Evolutionary conservation across 129 eudicot species (phyloP), one percentile per base, ranked within the genome.

Genomic region (Artemisia tridentata): DNA sequence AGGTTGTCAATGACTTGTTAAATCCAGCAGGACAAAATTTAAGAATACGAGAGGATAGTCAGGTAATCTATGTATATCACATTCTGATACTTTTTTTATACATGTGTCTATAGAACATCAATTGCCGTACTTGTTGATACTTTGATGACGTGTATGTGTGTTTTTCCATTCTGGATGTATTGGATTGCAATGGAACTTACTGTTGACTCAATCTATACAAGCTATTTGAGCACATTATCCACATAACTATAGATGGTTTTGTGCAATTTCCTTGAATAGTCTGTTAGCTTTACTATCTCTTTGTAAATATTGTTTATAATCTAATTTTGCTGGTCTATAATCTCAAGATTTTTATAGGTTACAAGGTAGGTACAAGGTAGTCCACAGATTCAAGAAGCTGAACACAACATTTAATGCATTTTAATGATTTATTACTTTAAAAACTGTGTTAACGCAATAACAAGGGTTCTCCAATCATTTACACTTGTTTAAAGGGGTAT

Each of bases 1-100:
- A 93, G 99, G 99, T 93, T 80, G 97, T 93, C 66, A 93, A 93
- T 69, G 99, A 93, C 75, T 86, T 90, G 78, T 79, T 93, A 76
- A 90, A 93, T 75, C 99, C 99, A 76, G 96, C 99, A 45, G 99
- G 99, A 65, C 97, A 93, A 75, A 90, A 93, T 78, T 61, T 93
- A 79, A 83, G 96, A 79, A 85, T 93, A 62, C 82, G 97, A 83
- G 97, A 93, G 82, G 99, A 93, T 60, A 78, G 85, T 46, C 99
- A 93, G 99, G 99, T 93, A 63, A 74, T 55, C 71, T 51, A 56
- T n/a, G n/a, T 74, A 10, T 16, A 68, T 49, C 29, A 56, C 66
- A 57, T 41, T 65, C 73, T 48, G 43, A 38, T 38, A 1, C 43
- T 38, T 7, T 2, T 7, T 38, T 38, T 38, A 1, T 38, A 2